Base-by-base conservation (phyloP, 164 flowering plant genomes). In the Aristolochia fimbriata region DNA sequence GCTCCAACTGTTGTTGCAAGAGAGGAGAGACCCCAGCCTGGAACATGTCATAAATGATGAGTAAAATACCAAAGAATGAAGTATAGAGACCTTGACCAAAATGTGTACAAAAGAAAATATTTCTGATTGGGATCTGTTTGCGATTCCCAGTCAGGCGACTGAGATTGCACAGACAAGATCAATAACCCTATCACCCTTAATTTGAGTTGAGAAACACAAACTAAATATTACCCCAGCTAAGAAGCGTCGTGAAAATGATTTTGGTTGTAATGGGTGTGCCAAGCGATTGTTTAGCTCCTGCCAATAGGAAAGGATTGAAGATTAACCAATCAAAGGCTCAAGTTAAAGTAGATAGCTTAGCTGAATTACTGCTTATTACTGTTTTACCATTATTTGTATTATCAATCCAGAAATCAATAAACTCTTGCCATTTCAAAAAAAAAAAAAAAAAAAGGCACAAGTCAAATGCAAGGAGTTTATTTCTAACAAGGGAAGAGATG, bases 11-110 rank as follows among this genome's bases (percentile, higher is more conserved):
- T 37, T 71, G 71, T 62, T 94, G 99, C 57, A 94, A 74, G 43
- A 78, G 77, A 23, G 86, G 78, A n/a, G 99, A 76, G 37, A 94
- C 77, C 64, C 96, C 97, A 69, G 87, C 85, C 99, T 94, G 64
- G 31, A 57, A 31, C 23, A 58, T 7, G 30, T 27, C 30, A 2
- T 27, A 27, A 27, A 27, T 27, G 30, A 21, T 21, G 22, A 48
- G 37, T 43, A 25, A 45, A 20, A 3, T 15, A 58, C 16, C 19
- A 16, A 4, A 56, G 9, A 14, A 56, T 43, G n/a, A 56, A n/a
- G 24, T 2, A 17, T 19, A 15, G 11, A 14, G 24, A 37, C 43
- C 43, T 22, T 49, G 6, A 19, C 20, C 52, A 49, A 49, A 5
- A 22, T 15, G 19, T 54, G 27, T 23, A 27, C 0, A 3, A 23